A percentile compares a stretch with the other conserved stretches of the same genome.
phyloP scores from a whole-genome alignment of 495 filamentous ascomycete species.

The Aspergillus diversus region DNA sequence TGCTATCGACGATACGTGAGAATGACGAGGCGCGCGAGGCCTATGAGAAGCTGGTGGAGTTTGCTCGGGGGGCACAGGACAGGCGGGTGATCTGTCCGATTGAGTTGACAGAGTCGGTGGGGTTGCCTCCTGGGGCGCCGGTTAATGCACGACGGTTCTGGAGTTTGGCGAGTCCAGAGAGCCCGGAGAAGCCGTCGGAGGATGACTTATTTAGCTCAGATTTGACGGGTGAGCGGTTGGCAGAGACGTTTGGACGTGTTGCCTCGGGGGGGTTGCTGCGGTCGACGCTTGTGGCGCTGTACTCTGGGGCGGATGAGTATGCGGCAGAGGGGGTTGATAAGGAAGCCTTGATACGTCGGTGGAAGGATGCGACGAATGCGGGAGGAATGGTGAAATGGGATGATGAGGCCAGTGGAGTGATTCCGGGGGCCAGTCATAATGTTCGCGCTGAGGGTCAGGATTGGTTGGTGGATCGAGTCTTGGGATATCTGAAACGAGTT shows the following conservation, averaged over 20 bases:
- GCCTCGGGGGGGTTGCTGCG: conserved; percentile 58
- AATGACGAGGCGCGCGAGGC: conserved; percentile 36
- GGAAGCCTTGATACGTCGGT: conserved; percentile 61
- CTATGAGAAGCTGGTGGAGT: conserved; percentile 54
- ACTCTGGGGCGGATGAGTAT: conserved; percentile 74
- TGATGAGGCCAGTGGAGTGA: conserved; percentile 58
- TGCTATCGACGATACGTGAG: conserved; percentile 39
- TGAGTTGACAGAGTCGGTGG: conserved; percentile 45
- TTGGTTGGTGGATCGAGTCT: conserved; percentile 58
- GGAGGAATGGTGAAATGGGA: conserved; percentile 50
- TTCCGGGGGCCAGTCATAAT: conserved; percentile 66
- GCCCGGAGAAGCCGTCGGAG: conserved; percentile 59
- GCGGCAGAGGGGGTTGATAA: conserved; percentile 68
- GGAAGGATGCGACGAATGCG: conserved; percentile 64
- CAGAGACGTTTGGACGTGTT: conserved; percentile 66
- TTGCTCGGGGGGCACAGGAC: conserved; percentile 47
- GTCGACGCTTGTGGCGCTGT: conserved; percentile 54
- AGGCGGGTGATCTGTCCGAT: conserved; percentile 58
- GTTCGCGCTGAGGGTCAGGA: conserved; percentile 51
- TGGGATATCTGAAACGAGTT: conserved; percentile 57
- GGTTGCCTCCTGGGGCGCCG: conserved; percentile 60
- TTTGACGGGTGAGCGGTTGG: conserved; percentile 60
- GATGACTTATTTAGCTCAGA: conserved; percentile 93
- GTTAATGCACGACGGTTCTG: conserved; percentile 60
- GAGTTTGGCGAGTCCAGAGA: conserved; percentile 62